phyloP scores from a whole-genome alignment of 176 grass and related monocot species.

The Triticum aestivum region IWGSC_CS_RefSeq_v2.1 NC_057798.1:632259003-632259502 shows the following conservation, averaged over 20 bases:
- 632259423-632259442: constrained; percentile 5
- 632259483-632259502: background rate
- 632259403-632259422: background rate
- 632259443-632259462: background rate
- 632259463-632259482: background rate
- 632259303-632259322: background rate
- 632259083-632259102: background rate
- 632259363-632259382: background rate
- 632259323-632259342: background rate
- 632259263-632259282: background rate
- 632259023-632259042: background rate
- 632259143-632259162: background rate
- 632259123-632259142: background rate
- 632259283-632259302: background rate
- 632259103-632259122: background rate
- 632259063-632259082: background rate
- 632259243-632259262: background rate
- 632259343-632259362: background rate
- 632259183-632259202: background rate
- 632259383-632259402: background rate
- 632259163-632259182: background rate
- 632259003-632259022: constrained; percentile 12
- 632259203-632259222: background rate
- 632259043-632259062: background rate
- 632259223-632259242: background rate